These are phyloP conservation scores for Hymenoscyphus repandus DNA, from an alignment of 2,329 filamentous ascomycete genomes.

Conservation along the genomic window DNA sequence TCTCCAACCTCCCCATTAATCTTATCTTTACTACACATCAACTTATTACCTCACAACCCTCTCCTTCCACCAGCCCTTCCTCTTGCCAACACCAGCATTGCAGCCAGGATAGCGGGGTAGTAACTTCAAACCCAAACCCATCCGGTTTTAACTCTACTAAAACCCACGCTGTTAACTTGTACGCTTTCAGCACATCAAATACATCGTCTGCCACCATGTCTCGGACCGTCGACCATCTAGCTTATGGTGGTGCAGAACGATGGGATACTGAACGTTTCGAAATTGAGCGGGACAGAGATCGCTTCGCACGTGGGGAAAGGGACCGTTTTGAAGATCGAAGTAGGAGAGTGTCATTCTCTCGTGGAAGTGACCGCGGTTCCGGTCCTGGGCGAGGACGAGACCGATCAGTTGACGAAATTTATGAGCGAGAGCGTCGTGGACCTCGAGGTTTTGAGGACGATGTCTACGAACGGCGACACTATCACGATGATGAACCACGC, in stretches of 20 bases:
- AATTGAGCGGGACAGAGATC: slow-evolving; percentile 41
- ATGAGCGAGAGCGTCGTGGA: slow-evolving; percentile 44
- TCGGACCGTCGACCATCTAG: slow-evolving; percentile 33
- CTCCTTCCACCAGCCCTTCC: not conserved
- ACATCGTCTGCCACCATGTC: slow-evolving; percentile 16
- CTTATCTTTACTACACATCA: not conserved
- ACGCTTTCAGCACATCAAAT: not conserved
- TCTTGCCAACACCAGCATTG: not conserved
- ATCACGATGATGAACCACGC: slow-evolving; percentile 38
- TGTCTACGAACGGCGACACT: slow-evolving; percentile 34
- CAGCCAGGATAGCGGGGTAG: slow-evolving; percentile 7
- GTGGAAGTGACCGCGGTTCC: slow-evolving; percentile 36
- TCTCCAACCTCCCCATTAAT: slow-evolving; percentile 16
- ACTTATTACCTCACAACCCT: not conserved
- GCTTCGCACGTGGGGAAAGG: slow-evolving; percentile 28
- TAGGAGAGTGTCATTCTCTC: slow-evolving; percentile 2
- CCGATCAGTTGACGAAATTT: slow-evolving; percentile 43
- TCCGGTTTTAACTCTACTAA: not conserved
- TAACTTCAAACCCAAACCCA: not conserved
- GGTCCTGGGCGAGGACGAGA: slow-evolving; percentile 38
- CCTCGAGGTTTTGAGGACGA: slow-evolving; percentile 29
- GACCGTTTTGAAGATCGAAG: slow-evolving; percentile 48
- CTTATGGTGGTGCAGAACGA: slow-evolving; percentile 32
- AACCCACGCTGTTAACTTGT: not conserved
- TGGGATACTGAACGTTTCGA: slow-evolving; percentile 54